phyloP scores from a whole-genome alignment of 805 yeast genomes.

The Candida nemodendra region DNA sequence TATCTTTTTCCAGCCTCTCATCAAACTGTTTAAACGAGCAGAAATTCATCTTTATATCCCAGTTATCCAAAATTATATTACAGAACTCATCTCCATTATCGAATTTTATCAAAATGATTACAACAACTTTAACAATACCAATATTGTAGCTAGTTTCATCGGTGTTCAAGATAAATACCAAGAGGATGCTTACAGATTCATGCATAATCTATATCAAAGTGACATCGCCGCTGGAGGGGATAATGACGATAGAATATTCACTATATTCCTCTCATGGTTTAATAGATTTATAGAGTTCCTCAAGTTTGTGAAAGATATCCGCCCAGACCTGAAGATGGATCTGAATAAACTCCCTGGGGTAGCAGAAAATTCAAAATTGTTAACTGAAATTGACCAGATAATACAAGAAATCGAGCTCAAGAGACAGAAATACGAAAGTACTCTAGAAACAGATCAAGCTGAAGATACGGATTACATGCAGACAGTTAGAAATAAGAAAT shows the following conservation, averaged over 20 bases:
- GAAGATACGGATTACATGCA: slow-evolving; percentile 24
- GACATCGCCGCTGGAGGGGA: slow-evolving; percentile 48
- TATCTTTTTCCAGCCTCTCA: slow-evolving; percentile 71
- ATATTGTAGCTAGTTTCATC: slow-evolving; percentile 67
- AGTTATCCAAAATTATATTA: slow-evolving; percentile 62
- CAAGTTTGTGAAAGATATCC: slow-evolving; percentile 53
- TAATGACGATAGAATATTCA: slow-evolving; percentile 49
- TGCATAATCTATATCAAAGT: slow-evolving; percentile 77
- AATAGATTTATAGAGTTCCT: slow-evolving; percentile 62
- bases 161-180: slow-evolving; percentile 70
- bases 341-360: slow-evolving; percentile 36
- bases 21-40: slow-evolving; percentile 64
- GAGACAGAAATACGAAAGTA: slow-evolving; percentile 38
- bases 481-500: slow-evolving; percentile 21
- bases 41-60: slow-evolving; percentile 63
- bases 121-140: slow-evolving; percentile 39
- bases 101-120: slow-evolving; percentile 49
- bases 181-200: slow-evolving; percentile 66
- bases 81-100: slow-evolving; percentile 60
- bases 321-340: slow-evolving; percentile 43
- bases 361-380: slow-evolving; percentile 33
- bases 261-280: slow-evolving; percentile 72
- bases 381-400: slow-evolving; percentile 40
- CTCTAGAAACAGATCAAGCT: slow-evolving; percentile 20
- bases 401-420: slow-evolving; percentile 38